Base-by-base conservation (phyloP, 805 yeast genomes). In the Jamesozyma jinghongensis region DNA sequence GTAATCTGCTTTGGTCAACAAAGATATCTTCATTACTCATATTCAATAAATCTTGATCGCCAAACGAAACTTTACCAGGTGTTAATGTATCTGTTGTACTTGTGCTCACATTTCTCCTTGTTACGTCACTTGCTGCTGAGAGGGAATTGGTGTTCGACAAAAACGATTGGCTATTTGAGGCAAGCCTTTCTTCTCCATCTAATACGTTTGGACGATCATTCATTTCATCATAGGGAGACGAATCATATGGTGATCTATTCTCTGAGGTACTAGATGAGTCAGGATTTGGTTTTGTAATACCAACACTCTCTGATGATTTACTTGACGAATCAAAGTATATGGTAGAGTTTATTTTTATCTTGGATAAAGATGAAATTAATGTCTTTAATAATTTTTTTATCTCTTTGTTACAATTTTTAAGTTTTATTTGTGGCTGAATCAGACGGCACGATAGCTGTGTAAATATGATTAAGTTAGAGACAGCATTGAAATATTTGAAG, bases 261-360 rank as follows among this genome's bases (percentile, higher is more conserved):
- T 28, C 19, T 14, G 16, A 30, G 7, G 20, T 7, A 27, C 5
- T 22, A 14, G 14, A 5, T 31, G 33, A 31, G 12, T 31, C 18
- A 6, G 6, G 14, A 8, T 29, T 29, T 8, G 28, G 12, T 16
- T 19, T 30, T 6, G 4, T 14, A 26, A 25, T 18, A 14, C 26
- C 28, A 16, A 12, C 7, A n/a, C 12, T 25, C n/a, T 27, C 17
- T 4, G 20, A 41, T 18, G 8, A 19, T 29, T 33, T 22, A 22
- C 31, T 18, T 8, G 32, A 40, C 18, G 56, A 50, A 37, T 67
- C 65, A 40, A 81, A 64, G 54, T 75, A 81, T n/a, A 82, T 55
- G 37, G 73, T 67, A 7, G 85, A 82, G 52, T 78, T 78, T 42
- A 81, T 73, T 43, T 78, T 76, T 42, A 83, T 69, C 43, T 77